Conservation (phyloP, 805 yeast genomes). For the Pichia heedii region DNA sequence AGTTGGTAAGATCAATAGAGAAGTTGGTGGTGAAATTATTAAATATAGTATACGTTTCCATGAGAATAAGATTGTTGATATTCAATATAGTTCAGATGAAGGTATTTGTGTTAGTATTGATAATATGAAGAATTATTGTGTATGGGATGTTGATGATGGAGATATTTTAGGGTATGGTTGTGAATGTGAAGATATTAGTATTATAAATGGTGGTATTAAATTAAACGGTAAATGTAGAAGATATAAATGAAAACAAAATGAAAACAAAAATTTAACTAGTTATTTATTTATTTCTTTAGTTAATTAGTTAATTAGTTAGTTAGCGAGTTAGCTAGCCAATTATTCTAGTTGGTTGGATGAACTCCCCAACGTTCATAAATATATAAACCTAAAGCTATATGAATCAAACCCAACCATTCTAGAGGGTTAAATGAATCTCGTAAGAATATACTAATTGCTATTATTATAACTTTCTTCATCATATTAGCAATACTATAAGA, state of each 20-base stretch:
- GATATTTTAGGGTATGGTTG: no score
- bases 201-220: background rate
- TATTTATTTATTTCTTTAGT: no score
- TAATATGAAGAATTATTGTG: background rate
- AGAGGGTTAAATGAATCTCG: conserved; percentile 35
- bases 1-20: background rate
- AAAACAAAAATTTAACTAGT: no score
- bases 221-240: background rate
- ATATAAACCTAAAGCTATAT: conserved; percentile 49
- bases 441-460: conserved; percentile 65
- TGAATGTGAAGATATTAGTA: background rate
- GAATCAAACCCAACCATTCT: conserved; percentile 42
- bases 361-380: conserved; percentile 57
- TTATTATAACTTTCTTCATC: conserved; percentile 82
- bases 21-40: background rate
- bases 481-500: conserved; percentile 81
- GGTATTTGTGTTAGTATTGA: background rate
- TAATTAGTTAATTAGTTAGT: background rate
- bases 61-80: background rate
- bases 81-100: background rate
- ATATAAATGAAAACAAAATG: background rate
- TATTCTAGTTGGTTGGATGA: no score
- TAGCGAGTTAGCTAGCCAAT: background rate
- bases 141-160: background rate
- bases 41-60: background rate